Base-by-base conservation (phyloP, 192 early-diverging fungal species). In the Backusella parvicylindrica region DNA sequence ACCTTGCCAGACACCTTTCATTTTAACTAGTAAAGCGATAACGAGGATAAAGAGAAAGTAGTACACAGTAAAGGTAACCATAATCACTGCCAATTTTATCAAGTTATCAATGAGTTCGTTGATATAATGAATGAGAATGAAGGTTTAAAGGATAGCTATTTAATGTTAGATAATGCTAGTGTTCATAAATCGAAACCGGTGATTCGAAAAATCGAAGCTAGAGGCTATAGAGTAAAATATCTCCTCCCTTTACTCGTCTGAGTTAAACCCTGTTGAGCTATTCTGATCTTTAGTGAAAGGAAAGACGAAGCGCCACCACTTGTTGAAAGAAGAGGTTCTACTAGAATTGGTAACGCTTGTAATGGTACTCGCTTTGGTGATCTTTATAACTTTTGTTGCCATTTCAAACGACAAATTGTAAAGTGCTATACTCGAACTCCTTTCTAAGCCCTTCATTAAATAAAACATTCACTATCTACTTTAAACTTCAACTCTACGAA, bases 1-100 rank as follows among this genome's bases (percentile, higher is more conserved):
- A 65, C 64, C 64, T 64, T 64, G 32, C 64, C 9, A 65, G 30
- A 65, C 64, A 65, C 64, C 32, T 65, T 65, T 65, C 64, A 33
- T 33, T 65, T 33, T 64, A 64, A 64, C 31, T 32, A 64, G 63
- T 64, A 64, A 64, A 32, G 63, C 31, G 31, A 64, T 33, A 64
- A 64, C 63, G 63, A 64, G 63, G 63, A 64, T 33, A 64, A 50
- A 50, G 63, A 64, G 63, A 64, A 64, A 33, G 31, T 64, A 64
- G 31, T 64, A 33, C 63, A 64, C 28, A 4, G 28, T 33, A 64
- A 64, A 64, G 31, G 63, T 33, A 64, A 64, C 63, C 31, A 28
- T 64, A 21, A 0, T 64, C 21, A 6, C 37, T 38, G 37, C 6
- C 4, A 6, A 38, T 38, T 38, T 38, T 38, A 38, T 33, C 31